phyloP scores from a whole-genome alignment of 768 basidiomycete species.

The Trametes gibbosa region DNA sequence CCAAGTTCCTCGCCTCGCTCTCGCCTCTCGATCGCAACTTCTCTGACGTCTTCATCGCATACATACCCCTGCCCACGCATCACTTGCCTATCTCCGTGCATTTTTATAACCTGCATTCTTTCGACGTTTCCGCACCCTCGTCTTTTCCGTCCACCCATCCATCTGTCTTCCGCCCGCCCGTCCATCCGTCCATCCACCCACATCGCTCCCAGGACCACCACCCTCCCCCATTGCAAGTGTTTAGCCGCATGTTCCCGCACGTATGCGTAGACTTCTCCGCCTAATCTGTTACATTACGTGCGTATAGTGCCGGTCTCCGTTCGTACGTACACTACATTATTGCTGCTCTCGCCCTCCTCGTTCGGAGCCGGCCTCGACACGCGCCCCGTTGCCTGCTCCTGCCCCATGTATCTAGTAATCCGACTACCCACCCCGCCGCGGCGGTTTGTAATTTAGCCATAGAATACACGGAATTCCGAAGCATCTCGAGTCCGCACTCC shows the following conservation, averaged over 20 bases:
- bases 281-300: conserved; percentile 13
- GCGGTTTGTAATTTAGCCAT: neutral
- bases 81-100: conserved; percentile 16
- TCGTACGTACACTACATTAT: conserved; percentile 16
- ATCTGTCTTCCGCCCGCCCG: neutral
- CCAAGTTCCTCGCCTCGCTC: neutral
- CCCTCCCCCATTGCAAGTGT: neutral
- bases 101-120: conserved; percentile 14
- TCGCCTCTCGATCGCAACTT: conserved; percentile 6
- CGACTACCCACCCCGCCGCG: neutral
- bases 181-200: neutral
- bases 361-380: neutral
- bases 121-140: neutral
- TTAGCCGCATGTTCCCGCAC: neutral
- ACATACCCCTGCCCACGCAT: conserved; percentile 15
- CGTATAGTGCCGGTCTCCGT: conserved; percentile 10
- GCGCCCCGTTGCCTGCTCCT: neutral
- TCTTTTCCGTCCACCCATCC: neutral
- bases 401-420: conserved; percentile 6
- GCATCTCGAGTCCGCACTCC: neutral
- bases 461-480: neutral
- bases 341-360: neutral
- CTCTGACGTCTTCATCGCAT: conserved; percentile 16
- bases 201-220: neutral
- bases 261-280: conserved; percentile 5